Conservation (phyloP, 305 asterid species). For the Fraxinus latifolia region DNA sequence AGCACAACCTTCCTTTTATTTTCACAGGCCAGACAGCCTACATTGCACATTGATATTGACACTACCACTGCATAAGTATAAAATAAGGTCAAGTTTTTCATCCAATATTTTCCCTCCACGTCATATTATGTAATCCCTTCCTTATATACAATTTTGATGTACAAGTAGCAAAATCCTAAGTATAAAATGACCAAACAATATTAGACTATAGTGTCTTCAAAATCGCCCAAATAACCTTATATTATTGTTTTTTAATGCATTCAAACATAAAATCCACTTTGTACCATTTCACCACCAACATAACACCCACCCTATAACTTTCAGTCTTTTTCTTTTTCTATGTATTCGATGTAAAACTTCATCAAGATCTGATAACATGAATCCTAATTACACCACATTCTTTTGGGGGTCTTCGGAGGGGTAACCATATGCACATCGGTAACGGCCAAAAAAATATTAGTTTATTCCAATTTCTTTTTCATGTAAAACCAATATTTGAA, state of each 20-base stretch:
- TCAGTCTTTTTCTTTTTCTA: neutral
- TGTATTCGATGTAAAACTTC: neutral
- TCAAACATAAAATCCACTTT: neutral
- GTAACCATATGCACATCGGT: neutral
- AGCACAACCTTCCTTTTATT: neutral
- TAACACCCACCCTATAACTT: neutral
- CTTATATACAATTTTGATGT: too few species aligned
- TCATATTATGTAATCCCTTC: too few species aligned
- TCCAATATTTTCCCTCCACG: too few species aligned
- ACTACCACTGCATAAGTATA: neutral
- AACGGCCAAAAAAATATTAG: too few species aligned
- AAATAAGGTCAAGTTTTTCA: too few species aligned
- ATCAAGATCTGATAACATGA: too few species aligned
- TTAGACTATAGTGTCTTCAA: neutral
- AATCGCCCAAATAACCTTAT: neutral
- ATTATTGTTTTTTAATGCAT: neutral
- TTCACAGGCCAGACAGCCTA: neutral
- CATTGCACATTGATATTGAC: neutral
- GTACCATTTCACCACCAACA: neutral
- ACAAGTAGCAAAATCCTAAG: too few species aligned
- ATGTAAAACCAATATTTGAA: slow-evolving; percentile 7
- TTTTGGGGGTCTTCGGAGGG: neutral
- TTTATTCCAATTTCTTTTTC: slow-evolving; percentile 5
- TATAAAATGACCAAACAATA: neutral
- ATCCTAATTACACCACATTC: neutral